Conservation (phyloP, 495 filamentous ascomycete genomes). For the Usnea hakonensis region DNA sequence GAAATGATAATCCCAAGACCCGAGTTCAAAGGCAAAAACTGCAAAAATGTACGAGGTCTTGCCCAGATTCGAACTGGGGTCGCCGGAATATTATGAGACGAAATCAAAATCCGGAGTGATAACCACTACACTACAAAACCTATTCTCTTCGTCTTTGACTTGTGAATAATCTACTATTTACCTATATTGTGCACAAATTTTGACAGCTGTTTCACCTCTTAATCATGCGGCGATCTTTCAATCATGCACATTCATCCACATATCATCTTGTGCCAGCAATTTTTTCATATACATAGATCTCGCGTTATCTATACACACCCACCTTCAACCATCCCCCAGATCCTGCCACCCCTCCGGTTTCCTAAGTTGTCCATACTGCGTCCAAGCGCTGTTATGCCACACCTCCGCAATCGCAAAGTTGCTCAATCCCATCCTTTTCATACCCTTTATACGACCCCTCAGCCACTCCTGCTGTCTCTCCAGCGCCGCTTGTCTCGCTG, state of each 20-base stretch:
- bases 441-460: constrained; percentile 5
- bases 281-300: too few species aligned
- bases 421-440: constrained; percentile 9
- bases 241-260: too few species aligned
- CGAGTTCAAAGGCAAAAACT: constrained; percentile 6
- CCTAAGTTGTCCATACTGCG: neutral
- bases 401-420: constrained; percentile 7
- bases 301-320: too few species aligned
- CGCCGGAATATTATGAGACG: constrained; percentile 18
- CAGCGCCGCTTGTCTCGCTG: neutral
- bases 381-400: constrained; percentile 8
- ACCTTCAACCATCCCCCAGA: neutral
- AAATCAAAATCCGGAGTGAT: constrained; percentile 26
- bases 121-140: constrained; percentile 28
- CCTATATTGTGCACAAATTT: neutral
- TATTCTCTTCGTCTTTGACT: neutral
- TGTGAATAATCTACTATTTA: neutral
- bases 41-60: constrained; percentile 13
- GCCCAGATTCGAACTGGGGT: constrained; percentile 26
- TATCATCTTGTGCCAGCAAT: too few species aligned
- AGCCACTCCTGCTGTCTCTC: constrained; percentile 10
- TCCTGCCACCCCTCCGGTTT: constrained; percentile 9
- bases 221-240: too few species aligned
- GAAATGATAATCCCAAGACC: constrained; percentile 20
- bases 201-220: too few species aligned